Base-by-base conservation (phyloP, 176 grass and related monocot species). In the Saccharum spontaneum region DNA sequence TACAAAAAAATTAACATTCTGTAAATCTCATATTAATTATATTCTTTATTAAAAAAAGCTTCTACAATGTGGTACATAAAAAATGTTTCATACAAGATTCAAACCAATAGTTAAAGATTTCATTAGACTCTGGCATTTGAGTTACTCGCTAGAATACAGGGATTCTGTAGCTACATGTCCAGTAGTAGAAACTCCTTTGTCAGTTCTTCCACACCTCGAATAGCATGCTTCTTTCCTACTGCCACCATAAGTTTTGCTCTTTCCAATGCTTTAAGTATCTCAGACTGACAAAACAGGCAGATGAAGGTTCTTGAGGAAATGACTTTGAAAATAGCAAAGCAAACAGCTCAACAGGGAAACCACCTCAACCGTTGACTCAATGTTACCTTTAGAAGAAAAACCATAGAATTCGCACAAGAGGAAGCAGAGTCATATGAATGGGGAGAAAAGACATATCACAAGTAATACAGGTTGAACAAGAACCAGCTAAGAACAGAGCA, bases 191-290 rank as follows among this genome's bases (percentile, higher is more conserved):
- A 98, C 95, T 71, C 95, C 95, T 80, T 91, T 95, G 77, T 98
- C 95, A 31, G 95, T 98, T 89, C 95, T 98, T 78, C 95, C 95
- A 87, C 95, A 98, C 80, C 95, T 95, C 10, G 90, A 95, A 77
- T 98, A 98, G 78, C 71, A 86, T 24, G 77, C 90, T 67, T 93
- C 91, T 73, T 98, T 79, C 77, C 82, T 98, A 69, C 28, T 83
- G 64, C 57, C 91, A 75, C 83, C 78, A 95, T 77, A 81, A 98
- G 81, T 49, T 89, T 98, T 80, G 93, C 94, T 92, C 91, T 92
- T 82, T 95, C 91, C 74, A 98, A 65, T 90, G 93, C 93, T 90
- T 95, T 98, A 75, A 98, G 93, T 70, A 98, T 88, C 73, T 98
- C 93, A 71, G 93, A 94, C 95, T 98, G 81, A 67, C 52, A 83